Evolutionary conservation across 768 basidiomycete species (phyloP), one percentile per base, ranked within the genome.

Genomic region (Amanita thiersii): DNA sequence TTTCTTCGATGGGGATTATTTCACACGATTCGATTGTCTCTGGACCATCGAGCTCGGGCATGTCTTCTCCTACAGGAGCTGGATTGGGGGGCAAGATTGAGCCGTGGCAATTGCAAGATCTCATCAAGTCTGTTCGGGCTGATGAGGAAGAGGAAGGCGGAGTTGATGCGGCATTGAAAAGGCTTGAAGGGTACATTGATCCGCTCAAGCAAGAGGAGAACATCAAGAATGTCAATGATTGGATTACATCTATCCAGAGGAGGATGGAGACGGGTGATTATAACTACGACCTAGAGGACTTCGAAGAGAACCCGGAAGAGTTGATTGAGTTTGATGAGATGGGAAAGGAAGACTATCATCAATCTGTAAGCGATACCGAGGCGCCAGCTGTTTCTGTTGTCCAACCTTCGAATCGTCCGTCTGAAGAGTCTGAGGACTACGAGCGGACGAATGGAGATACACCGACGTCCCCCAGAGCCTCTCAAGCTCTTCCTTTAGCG

Each of bases 151-250:
- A 81, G 44, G 70, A 62, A 12, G 88, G 88, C 1, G 89, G 86
- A 51, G 82, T 86, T 12, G 88, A 90, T 23, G 85, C 79, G 5
- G 90, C 92, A 12, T 57, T 96, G 47, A 68, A 73, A 17, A 68
- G 84, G 9, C 70, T 96, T 28, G 90, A 94, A 58, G 92, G 90
- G 0, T 79, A 89, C 55, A 86, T 92, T 40, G 88, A 89, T 56
- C 73, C 73, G 0, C 66, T 77, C 46, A 72, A 75, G 53, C 76
- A 83, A 55, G 68, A 76, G 48, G 83, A 79, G 50, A 87, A 81
- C 52, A 73, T 73, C 25, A 69, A 70, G 36, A 88, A 89, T 56
- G 86, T 92, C 3, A 80, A 90, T 54, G 77, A 78, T 2, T 90
- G 88, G 88, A 77, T 89, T 36, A 73, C 74, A 47, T 73, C 72